Conservation (phyloP, 2,329 filamentous ascomycete species). For the Cercospora sp. region DNA sequence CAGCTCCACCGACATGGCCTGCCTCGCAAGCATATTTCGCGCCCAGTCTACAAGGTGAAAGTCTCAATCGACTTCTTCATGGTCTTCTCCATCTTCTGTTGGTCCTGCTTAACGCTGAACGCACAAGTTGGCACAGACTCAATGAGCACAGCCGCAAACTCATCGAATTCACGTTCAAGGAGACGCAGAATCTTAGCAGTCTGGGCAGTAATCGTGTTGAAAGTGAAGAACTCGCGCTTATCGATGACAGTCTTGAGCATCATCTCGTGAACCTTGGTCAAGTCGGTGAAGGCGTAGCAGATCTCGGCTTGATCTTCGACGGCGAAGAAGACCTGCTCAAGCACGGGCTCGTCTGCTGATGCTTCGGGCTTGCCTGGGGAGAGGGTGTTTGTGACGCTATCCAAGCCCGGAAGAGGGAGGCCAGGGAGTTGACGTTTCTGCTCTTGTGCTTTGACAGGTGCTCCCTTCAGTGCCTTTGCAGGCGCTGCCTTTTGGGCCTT, state of each 20-base stretch:
- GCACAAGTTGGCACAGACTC: not conserved
- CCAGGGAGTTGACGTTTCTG: not conserved
- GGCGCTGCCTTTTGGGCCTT: not conserved
- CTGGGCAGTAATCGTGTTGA: not conserved
- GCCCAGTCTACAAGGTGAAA: not conserved
- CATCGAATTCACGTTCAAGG: not conserved
- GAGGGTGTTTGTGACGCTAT: not conserved
- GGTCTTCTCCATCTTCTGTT: not conserved
- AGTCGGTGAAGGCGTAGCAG: not conserved
- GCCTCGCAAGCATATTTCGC: not conserved
- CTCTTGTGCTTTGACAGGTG: not conserved
- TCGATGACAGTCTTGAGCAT: not conserved
- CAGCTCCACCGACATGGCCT: not conserved
- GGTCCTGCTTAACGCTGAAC: not conserved
- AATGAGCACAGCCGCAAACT: not conserved
- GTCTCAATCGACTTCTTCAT: not conserved
- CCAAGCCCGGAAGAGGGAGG: not conserved
- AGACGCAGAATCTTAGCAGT: not conserved
- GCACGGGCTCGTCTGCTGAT: not conserved
- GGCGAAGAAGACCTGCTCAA: not conserved
- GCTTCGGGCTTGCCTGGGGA: not conserved
- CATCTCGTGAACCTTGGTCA: not conserved
- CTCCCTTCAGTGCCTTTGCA: not conserved
- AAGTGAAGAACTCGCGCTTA: not conserved
- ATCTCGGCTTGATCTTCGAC: not conserved